These are phyloP conservation scores for Theobroma grandiflorum DNA, from an alignment of 441 rosid species.

Conservation along the genomic window DNA sequence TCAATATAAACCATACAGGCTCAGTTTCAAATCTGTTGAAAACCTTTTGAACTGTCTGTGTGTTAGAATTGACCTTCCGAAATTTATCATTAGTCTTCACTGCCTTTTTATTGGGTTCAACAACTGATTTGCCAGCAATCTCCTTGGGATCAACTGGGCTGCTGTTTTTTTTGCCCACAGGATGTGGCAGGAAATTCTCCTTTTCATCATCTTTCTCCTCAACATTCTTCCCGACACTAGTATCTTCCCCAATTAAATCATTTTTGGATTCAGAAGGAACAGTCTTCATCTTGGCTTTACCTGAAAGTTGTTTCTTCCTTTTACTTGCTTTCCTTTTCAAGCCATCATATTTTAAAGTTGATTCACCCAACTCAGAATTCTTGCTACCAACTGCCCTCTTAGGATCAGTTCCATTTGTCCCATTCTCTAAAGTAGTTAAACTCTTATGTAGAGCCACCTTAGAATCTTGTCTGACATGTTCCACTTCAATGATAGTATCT, in stretches of 20 bases:
- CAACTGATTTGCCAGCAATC: conserved; percentile 37
- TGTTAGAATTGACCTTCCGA: conserved; percentile 36
- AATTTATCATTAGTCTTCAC: conserved; percentile 39
- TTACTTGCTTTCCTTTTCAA: conserved; percentile 29
- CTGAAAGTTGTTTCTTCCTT: conserved; percentile 33
- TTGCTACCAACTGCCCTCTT: conserved; percentile 27
- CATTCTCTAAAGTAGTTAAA: conserved; percentile 34
- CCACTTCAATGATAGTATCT: conserved; percentile 24
- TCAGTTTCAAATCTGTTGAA: conserved; percentile 40
- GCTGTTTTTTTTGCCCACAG: conserved; percentile 34
- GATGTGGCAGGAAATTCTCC: conserved; percentile 29
- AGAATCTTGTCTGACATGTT: conserved; percentile 27
- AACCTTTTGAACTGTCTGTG: conserved; percentile 29
- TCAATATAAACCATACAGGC: conserved; percentile 67
- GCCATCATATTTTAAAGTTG: conserved; percentile 27
- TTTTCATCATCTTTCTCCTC: conserved; percentile 34
- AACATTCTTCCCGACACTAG: conserved; percentile 21
- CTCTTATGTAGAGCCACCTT: conserved; percentile 29
- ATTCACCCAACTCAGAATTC: conserved; percentile 28
- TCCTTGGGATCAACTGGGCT: conserved; percentile 41
- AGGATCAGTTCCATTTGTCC: conserved; percentile 24
- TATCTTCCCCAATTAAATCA: conserved; percentile 25
- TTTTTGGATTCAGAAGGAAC: conserved; percentile 35
- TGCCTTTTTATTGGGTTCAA: conserved; percentile 37
- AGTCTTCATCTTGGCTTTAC: conserved; percentile 39